Base-by-base conservation (phyloP, 768 basidiomycete species). In the Termitomyces sp. region DNA sequence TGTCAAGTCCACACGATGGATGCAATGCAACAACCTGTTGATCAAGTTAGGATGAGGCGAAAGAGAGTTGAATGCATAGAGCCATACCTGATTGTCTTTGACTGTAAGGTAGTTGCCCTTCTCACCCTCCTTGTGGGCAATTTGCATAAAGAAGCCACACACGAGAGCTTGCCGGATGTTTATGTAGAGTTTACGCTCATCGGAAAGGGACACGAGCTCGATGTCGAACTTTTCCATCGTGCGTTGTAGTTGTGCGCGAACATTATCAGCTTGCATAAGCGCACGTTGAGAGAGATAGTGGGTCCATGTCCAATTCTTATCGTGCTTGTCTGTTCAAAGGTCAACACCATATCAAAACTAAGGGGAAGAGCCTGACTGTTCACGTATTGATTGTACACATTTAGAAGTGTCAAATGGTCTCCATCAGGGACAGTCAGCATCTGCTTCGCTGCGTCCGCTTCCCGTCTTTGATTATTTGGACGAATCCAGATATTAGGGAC, bases 121-220 rank as follows among this genome's bases (percentile, higher is more conserved):
- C 69, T 93, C 92, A 3, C 92, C 92, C 68, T 95, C 94, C 70
- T 92, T 91, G 71, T 97, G 94, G 7, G 95, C 97, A 13, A 93
- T 85, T 69, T 98, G 96, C 96, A 97, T 98, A 75, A 98, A 99
- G 80, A 92, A 99, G 1, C 95, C 97, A 64, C 88, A 90, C 5
- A 91, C 88, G 22, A 98, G 77, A 0, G 89, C 88, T 71, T 87
- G 86, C 28, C 93, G 83, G 56, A 98, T 86, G 63, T 87, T 87
- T 54, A 74, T 61, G 70, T 83, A 88, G 61, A 88, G 81, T 67
- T 87, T 90, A 66, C 77, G 79, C 64, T 89, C 83, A 62, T 94
- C 88, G 28, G 69, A 70, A 2, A 83, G 77, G 7, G 86, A 86
- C 28, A 94, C 70, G 22, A 94, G 69, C 29, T 89, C 88, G 34